Percentiles rank a stretch among this genome's conserved stretches.
phyloP scores from a whole-genome alignment of 225 moss, liverwort and hornwort species.

The Marchantia paleacea region DNA sequence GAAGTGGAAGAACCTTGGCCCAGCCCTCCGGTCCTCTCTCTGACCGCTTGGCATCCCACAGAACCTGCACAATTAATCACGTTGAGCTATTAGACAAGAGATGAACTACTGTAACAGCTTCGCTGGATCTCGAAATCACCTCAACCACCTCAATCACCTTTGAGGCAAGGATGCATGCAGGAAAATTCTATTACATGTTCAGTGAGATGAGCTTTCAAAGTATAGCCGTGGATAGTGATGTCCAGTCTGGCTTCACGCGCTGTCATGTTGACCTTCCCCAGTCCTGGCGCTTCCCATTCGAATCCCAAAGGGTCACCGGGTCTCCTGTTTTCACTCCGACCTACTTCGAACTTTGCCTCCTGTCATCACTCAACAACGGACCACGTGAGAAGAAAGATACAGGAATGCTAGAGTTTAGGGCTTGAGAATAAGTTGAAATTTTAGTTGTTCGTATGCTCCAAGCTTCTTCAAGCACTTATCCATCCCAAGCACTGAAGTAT shows the following conservation, averaged over 20 bases:
- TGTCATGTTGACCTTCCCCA: constrained; percentile 52
- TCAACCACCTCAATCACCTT: too few species aligned
- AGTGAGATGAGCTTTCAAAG: constrained; percentile 59
- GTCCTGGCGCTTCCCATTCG: constrained; percentile 61
- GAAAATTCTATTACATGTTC: constrained; percentile 47
- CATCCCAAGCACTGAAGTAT: too few species aligned
- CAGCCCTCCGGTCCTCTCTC: constrained; percentile 70
- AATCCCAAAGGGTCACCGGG: constrained; percentile 49
- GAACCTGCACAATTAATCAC: constrained; percentile 24
- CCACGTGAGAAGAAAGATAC: too few species aligned
- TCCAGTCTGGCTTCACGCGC: constrained; percentile 56
- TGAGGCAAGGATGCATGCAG: too few species aligned
- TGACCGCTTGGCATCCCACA: constrained; percentile 62
- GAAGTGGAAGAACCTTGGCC: constrained; percentile 53
- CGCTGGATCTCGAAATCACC: too few species aligned
- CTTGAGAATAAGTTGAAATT: too few species aligned
- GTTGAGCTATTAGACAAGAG: too few species aligned
- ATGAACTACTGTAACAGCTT: too few species aligned
- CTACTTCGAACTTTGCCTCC: constrained; percentile 51
- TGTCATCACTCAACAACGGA: too few species aligned
- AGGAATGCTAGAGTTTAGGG: too few species aligned
- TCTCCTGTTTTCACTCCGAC: neutral
- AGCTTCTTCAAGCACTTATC: too few species aligned
- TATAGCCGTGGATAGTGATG: constrained; percentile 57
- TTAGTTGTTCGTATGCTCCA: too few species aligned